phyloP scores from a whole-genome alignment of 805 yeast genomes.

The Ogataea pignaliae region DNA sequence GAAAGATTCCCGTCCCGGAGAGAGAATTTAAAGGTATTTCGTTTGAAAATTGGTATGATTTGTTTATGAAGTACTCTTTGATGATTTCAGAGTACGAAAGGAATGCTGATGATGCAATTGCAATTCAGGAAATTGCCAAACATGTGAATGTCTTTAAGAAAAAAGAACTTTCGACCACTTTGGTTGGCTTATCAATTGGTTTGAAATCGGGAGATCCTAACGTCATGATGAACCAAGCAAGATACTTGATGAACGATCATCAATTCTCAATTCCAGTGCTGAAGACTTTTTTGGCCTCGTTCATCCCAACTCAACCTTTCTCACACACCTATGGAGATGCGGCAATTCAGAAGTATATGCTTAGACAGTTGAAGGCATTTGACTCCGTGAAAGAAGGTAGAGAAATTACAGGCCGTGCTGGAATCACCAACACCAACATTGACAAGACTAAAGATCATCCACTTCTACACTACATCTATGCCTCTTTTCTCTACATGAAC shows the following conservation, averaged over 20 bases:
- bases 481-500: conserved; percentile 74
- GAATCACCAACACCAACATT: conserved; percentile 52
- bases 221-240: conserved; percentile 51
- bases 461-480: conserved; percentile 60
- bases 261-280: conserved; percentile 73
- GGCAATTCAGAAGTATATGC: conserved; percentile 83
- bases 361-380: conserved; percentile 85
- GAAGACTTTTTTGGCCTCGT: conserved; percentile 59
- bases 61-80: conserved; percentile 76
- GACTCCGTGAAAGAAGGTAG: conserved; percentile 60
- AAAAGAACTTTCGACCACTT: conserved; percentile 53
- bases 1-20: conserved; percentile 35
- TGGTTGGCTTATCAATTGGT: conserved; percentile 64
- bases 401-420: conserved; percentile 74
- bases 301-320: conserved; percentile 20
- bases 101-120: conserved; percentile 54
- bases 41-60: conserved; percentile 79
- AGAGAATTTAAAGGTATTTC: conserved; percentile 68
- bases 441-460: conserved; percentile 54
- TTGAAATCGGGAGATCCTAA: conserved; percentile 42
- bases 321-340: conserved; percentile 53
- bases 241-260: conserved; percentile 59
- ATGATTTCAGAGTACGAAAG: conserved; percentile 57
- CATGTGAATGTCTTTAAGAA: conserved; percentile 73
- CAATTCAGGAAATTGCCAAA: conserved; percentile 68